A percentile compares a stretch with the other conserved stretches of the same genome.
phyloP scores from a whole-genome alignment of 352 stramenopile genomes.

The Pythium diclinum region DNA sequence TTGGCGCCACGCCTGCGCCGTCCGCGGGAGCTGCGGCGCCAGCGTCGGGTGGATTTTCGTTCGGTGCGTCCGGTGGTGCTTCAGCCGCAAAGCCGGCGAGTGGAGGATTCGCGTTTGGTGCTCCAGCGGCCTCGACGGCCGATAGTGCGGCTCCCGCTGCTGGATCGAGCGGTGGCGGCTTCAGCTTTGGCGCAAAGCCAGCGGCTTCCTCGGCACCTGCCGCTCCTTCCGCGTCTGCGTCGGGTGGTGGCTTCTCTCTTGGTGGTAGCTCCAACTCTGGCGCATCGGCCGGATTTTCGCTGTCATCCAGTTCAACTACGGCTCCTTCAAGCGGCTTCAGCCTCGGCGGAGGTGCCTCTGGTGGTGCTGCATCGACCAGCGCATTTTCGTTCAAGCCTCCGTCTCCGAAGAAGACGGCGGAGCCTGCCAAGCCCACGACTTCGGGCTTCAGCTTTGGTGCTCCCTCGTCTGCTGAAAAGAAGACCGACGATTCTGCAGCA shows the following conservation, averaged over 20 bases:
- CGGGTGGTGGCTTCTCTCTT: constrained; percentile 18
- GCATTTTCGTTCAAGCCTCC: constrained; percentile 29
- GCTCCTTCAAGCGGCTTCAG: constrained; percentile 18
- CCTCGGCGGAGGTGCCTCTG: constrained; percentile 16
- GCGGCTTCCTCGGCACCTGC: neutral
- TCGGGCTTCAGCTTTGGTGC: constrained; percentile 20
- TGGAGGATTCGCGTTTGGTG: constrained; percentile 44
- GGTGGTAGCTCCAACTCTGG: constrained; percentile 3
- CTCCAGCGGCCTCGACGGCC: constrained; percentile 22
- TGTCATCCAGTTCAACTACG: neutral
- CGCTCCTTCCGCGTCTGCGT: neutral
- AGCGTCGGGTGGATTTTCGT: constrained; percentile 35
- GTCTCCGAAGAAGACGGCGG: constrained; percentile 29
- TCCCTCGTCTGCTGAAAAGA: constrained; percentile 17
- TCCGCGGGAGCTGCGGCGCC: constrained; percentile 16
- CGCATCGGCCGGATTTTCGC: constrained; percentile 19
- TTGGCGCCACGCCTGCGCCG: constrained; percentile 9
- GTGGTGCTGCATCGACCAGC: constrained; percentile 1
- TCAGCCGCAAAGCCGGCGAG: constrained; percentile 21
- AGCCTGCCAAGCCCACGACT: constrained; percentile 15
- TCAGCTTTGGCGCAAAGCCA: constrained; percentile 21
- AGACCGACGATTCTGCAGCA: constrained; percentile 11
- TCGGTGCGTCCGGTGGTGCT: constrained; percentile 22
- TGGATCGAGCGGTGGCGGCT: neutral
- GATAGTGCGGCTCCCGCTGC: constrained; percentile 23